A percentile compares a stretch with the other conserved stretches of the same genome.
Evolutionary conservation across 2,329 filamentous ascomycete genomes (phyloP).

Genomic region (Pseudogymnoascus sp.): DNA sequence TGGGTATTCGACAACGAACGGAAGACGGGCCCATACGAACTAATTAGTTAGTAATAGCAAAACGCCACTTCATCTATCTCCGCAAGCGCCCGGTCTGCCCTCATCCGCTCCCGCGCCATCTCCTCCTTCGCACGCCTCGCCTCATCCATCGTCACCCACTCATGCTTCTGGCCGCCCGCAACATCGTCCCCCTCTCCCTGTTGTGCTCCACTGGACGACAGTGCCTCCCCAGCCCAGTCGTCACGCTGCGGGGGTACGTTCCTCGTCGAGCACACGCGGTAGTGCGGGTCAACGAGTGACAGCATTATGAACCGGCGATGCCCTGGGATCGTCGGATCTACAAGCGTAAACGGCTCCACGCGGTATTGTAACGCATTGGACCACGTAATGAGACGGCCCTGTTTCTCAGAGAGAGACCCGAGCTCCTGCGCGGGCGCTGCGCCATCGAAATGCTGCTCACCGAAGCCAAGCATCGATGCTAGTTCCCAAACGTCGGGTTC

Average conservation of each 20-base stretch:
- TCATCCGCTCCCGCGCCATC: not conserved
- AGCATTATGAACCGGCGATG: conserved; percentile 49
- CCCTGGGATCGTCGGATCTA: conserved; percentile 42
- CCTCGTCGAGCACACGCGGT: conserved; percentile 41
- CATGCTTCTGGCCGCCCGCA: not conserved
- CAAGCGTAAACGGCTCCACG: conserved; percentile 43
- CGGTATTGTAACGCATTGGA: conserved; percentile 36
- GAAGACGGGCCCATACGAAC: not conserved
- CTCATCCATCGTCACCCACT: not conserved
- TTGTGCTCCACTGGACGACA: not conserved
- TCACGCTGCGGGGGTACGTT: conserved; percentile 43
- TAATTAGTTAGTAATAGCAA: not conserved
- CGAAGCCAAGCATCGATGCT: not conserved
- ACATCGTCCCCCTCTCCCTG: not conserved
- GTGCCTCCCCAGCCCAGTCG: conserved; percentile 33
- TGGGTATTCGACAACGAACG: too few species aligned
- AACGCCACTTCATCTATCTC: not conserved
- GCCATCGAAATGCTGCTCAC: not conserved
- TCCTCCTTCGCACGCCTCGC: not conserved
- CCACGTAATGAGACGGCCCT: not conserved
- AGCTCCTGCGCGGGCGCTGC: not conserved
- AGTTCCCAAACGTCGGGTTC: not conserved
- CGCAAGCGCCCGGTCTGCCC: not conserved
- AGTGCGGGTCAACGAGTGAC: conserved; percentile 50
- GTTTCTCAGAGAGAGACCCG: not conserved